A percentile compares a stretch with the other conserved stretches of the same genome.
Evolutionary conservation across 768 basidiomycete genomes (phyloP).

Genomic region (Lentinus brumalis): DNA sequence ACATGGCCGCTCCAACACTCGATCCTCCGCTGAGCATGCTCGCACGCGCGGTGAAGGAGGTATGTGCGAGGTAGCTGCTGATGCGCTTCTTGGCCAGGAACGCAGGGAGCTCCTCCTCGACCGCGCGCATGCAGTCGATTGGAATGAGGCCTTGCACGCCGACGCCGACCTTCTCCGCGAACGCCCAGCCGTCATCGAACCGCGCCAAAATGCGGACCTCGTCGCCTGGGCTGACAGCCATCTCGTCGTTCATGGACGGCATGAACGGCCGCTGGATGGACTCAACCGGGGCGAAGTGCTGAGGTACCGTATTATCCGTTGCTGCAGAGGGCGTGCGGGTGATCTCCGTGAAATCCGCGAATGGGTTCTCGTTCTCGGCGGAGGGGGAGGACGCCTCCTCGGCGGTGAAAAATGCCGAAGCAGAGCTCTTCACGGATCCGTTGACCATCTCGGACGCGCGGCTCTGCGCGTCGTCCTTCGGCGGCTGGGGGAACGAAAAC

Average conservation of each 20-base stretch:
- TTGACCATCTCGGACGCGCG: constrained; percentile 5
- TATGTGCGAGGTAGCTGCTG: constrained; percentile 36
- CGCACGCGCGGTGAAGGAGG: constrained; percentile 1
- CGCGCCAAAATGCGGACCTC: constrained; percentile 51
- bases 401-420: constrained; percentile 11
- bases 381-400: background rate
- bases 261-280: constrained; percentile 56
- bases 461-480: constrained; percentile 26
- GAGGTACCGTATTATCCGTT: constrained; percentile 35
- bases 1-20: constrained; percentile 16
- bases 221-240: constrained; percentile 53
- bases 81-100: constrained; percentile 54
- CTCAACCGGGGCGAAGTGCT: constrained; percentile 48
- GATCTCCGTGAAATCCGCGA: constrained; percentile 23
- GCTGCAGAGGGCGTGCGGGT: background rate
- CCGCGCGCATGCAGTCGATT: constrained; percentile 63
- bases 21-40: constrained; percentile 15
- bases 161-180: constrained; percentile 51
- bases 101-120: constrained; percentile 46
- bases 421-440: constrained; percentile 3
- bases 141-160: constrained; percentile 57
- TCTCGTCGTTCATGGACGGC: constrained; percentile 60
- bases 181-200: constrained; percentile 75
- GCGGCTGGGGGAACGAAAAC: constrained; percentile 70
- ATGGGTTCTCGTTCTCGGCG: constrained; percentile 26